Conservation (phyloP, 2,329 filamentous ascomycete species). For the Calonectria multiphialidica region DNA sequence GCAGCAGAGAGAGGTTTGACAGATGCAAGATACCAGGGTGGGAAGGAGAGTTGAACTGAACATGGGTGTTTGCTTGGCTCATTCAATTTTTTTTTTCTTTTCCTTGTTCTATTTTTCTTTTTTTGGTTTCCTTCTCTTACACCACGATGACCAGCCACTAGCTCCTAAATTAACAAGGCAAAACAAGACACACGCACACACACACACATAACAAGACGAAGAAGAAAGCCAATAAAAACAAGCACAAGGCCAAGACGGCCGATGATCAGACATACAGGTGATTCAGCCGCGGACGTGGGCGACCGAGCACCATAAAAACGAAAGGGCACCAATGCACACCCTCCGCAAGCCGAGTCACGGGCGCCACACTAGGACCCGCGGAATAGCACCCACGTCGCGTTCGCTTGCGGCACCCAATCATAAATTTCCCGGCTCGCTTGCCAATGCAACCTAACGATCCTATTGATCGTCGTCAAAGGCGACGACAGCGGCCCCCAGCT, state of each 20-base stretch:
- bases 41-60: not conserved
- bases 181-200: not conserved
- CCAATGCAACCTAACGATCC: constrained; percentile 38
- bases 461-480: constrained; percentile 10
- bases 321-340: constrained; percentile 4
- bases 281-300: not conserved
- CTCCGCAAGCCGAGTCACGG: constrained; percentile 4
- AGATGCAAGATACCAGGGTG: not conserved
- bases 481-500: constrained; percentile 10
- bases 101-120: not conserved
- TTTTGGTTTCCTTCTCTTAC: not conserved
- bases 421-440: constrained; percentile 46
- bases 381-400: constrained; percentile 38
- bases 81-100: not conserved
- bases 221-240: not conserved
- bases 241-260: not conserved
- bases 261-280: constrained; percentile 4
- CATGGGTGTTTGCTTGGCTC: not conserved
- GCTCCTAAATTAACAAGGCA: not conserved
- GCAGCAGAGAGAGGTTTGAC: not conserved
- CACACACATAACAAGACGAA: too few relatives aligned
- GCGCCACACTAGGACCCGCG: constrained; percentile 29
- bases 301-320: not conserved
- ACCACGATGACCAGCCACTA: not conserved
- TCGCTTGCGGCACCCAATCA: constrained; percentile 47